Evolutionary conservation across 2,329 filamentous ascomycete species (phyloP).

Genomic region (Grosmannia clavigera): DNA sequence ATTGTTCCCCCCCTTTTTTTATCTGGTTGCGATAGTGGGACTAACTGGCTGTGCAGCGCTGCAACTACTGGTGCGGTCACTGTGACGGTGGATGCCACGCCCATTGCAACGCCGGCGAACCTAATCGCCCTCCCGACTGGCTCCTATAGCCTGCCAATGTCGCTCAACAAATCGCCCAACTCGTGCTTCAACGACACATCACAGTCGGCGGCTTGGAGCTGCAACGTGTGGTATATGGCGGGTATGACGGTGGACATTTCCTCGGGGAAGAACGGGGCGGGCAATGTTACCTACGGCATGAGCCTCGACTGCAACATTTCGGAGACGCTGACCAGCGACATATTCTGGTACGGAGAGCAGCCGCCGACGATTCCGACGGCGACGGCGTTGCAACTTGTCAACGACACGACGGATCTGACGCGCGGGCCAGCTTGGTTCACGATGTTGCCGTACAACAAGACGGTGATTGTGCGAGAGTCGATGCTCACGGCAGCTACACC

Average conservation of each 20-base stretch:
- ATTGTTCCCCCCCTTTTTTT: background rate
- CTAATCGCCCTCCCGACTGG: slow-evolving; percentile 43
- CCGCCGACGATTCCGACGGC: slow-evolving; percentile 31
- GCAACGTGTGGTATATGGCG: slow-evolving; percentile 37
- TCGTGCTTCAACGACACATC: slow-evolving; percentile 44
- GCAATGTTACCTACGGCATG: slow-evolving; percentile 25
- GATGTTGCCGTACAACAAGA: slow-evolving; percentile 41
- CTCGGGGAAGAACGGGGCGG: slow-evolving; percentile 22
- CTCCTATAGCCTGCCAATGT: slow-evolving; percentile 40
- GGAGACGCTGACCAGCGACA: slow-evolving; percentile 20
- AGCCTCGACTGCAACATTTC: slow-evolving; percentile 26
- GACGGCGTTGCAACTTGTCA: slow-evolving; percentile 32
- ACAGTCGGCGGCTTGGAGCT: slow-evolving; percentile 51
- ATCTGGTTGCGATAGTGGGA: background rate
- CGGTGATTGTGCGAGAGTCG: slow-evolving; percentile 36
- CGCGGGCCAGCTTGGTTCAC: slow-evolving; percentile 43
- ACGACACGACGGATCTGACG: slow-evolving; percentile 33
- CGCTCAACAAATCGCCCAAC: slow-evolving; percentile 34
- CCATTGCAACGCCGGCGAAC: slow-evolving; percentile 37
- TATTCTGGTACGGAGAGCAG: slow-evolving; percentile 41
- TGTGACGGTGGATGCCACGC: slow-evolving; percentile 35
- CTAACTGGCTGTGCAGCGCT: background rate
- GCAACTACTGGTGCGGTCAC: slow-evolving; percentile 14
- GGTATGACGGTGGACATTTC: slow-evolving; percentile 27
- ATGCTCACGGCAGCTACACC: slow-evolving; percentile 17